Evolutionary conservation across 148 eudicot genomes (phyloP).

Genomic region (Chenopodium berlandieri): DNA sequence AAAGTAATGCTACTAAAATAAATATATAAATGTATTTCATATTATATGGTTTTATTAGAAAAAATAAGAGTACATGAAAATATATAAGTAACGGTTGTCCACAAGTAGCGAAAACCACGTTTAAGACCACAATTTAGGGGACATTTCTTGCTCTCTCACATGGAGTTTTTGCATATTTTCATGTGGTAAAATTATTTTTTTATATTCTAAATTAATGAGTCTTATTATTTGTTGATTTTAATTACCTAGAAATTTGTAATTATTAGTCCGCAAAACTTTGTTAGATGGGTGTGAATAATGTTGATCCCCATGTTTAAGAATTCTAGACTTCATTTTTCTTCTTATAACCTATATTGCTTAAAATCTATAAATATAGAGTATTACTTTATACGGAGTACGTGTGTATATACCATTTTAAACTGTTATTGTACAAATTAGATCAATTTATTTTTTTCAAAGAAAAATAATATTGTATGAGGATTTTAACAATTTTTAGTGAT

Average conservation of each 20-base stretch:
- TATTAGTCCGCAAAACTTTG: not conserved
- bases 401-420: too few species aligned
- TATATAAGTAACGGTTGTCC: slow-evolving; percentile 13
- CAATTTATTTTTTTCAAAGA: too few species aligned
- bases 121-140: slow-evolving; percentile 8
- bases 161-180: slow-evolving; percentile 15
- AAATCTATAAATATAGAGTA: too few species aligned
- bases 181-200: not conserved
- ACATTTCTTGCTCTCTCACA: slow-evolving; percentile 23
- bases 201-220: not conserved
- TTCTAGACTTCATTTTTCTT: not conserved
- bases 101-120: slow-evolving; percentile 19
- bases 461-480: too few species aligned
- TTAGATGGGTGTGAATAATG: not conserved
- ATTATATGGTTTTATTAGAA: not conserved
- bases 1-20: not conserved
- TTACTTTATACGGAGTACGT: too few species aligned
- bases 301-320: not conserved
- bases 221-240: slow-evolving; percentile 3
- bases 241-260: slow-evolving; percentile 4
- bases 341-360: too few species aligned
- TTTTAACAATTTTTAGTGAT: too few species aligned
- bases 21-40: too few species aligned
- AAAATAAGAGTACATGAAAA: slow-evolving; percentile 1
- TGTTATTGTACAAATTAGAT: too few species aligned